A percentile compares a stretch with the other conserved stretches of the same genome.
These are phyloP conservation scores for Thecaphora thlaspeos DNA, from an alignment of 1,284 basidiomycete genomes.

Conservation along the genomic window DNA sequence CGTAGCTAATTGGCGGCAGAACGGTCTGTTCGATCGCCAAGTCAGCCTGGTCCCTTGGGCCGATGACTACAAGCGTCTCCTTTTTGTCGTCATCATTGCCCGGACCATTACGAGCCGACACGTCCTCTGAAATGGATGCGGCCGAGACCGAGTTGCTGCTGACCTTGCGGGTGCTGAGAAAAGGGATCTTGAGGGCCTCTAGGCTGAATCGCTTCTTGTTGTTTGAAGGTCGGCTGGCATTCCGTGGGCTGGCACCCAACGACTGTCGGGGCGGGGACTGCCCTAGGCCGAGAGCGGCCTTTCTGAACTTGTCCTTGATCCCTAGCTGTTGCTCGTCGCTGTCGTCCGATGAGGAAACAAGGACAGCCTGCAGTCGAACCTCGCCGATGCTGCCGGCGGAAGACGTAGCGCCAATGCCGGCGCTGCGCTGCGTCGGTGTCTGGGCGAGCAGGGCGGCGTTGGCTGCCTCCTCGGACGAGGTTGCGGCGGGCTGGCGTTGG, in stretches of 20 bases:
- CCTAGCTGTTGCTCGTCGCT: not conserved
- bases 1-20: not conserved
- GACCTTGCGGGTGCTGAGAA: constrained; percentile 19
- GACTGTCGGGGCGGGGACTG: not conserved
- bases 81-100: too few relatives aligned
- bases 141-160: not conserved
- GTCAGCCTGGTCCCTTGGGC: too few relatives aligned
- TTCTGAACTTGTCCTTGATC: too few relatives aligned
- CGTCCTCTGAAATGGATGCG: too few relatives aligned
- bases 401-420: too few relatives aligned
- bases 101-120: too few relatives aligned
- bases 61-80: too few relatives aligned
- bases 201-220: constrained; percentile 31
- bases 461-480: constrained; percentile 1
- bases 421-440: not conserved
- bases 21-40: not conserved
- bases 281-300: not conserved
- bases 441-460: not conserved
- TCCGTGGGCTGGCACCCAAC: not conserved
- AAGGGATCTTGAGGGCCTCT: constrained; percentile 17
- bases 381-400: not conserved
- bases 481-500: not conserved
- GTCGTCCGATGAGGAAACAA: not conserved
- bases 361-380: not conserved
- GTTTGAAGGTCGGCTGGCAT: not conserved